Percentiles rank a stretch among this genome's conserved stretches.
Evolutionary conservation across 148 eudicot genomes (phyloP).

Genomic region (Chenopodium suecicum): DNA sequence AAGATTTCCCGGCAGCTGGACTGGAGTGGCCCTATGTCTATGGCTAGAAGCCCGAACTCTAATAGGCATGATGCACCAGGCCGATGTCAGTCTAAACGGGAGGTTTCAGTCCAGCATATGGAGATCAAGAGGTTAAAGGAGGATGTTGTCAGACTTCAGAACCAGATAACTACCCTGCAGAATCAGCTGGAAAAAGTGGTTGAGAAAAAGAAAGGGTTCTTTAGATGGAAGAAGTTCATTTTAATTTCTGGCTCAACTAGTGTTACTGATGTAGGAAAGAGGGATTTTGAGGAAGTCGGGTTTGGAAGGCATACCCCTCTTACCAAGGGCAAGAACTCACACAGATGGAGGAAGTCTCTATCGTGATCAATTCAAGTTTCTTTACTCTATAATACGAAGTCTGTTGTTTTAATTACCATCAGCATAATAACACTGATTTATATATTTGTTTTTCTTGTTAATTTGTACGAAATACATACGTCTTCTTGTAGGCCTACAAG

Average conservation of each 20-base stretch:
- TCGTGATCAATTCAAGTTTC: slow-evolving; percentile 37
- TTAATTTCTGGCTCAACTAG: slow-evolving; percentile 28
- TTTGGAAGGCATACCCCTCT: slow-evolving; percentile 43
- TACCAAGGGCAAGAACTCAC: slow-evolving; percentile 39
- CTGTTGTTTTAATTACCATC: background rate
- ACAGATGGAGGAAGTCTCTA: slow-evolving; percentile 58
- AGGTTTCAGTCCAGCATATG: slow-evolving; percentile 39
- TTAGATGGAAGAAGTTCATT: slow-evolving; percentile 61
- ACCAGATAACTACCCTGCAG: slow-evolving; percentile 55
- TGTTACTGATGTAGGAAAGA: slow-evolving; percentile 21
- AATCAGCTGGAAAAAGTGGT: slow-evolving; percentile 51
- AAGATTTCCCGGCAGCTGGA: slow-evolving; percentile 56
- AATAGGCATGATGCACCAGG: slow-evolving; percentile 38
- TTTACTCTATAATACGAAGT: background rate
- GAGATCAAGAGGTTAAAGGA: slow-evolving; percentile 72
- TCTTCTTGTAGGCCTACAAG: too few relatives aligned
- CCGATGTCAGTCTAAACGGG: slow-evolving; percentile 59
- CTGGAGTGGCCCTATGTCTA: slow-evolving; percentile 53
- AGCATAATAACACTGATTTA: background rate
- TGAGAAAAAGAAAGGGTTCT: slow-evolving; percentile 58
- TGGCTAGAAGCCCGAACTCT: slow-evolving; percentile 39
- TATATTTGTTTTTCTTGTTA: background rate
- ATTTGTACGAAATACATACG: background rate
- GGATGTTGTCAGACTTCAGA: slow-evolving; percentile 64
- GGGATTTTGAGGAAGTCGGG: slow-evolving; percentile 30